A percentile compares a stretch with the other conserved stretches of the same genome.
Conservation (phyloP, 2,329 filamentous ascomycete species). For the Lachnellula willkommii region DNA sequence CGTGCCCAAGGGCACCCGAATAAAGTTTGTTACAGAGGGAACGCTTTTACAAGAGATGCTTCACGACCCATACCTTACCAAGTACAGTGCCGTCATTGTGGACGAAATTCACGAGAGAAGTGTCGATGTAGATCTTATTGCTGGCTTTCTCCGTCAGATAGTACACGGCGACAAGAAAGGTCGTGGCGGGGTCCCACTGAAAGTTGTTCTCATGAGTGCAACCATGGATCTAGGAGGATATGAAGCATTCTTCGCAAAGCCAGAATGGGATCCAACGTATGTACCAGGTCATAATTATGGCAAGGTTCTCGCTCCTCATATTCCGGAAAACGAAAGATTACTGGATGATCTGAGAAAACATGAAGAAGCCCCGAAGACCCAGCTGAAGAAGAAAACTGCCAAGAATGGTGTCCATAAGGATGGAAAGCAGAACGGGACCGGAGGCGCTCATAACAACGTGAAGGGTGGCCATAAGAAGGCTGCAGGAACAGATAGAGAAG, state of each 20-base stretch:
- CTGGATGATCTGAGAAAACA: background rate
- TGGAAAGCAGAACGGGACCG: background rate
- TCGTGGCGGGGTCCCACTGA: slow-evolving; percentile 69
- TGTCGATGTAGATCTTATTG: slow-evolving; percentile 84
- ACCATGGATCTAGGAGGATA: slow-evolving; percentile 84
- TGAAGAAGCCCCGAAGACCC: background rate
- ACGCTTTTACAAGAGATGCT: slow-evolving; percentile 94
- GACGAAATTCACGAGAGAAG: slow-evolving; percentile 97
- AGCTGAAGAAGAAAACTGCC: background rate
- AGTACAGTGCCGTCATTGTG: slow-evolving; percentile 86
- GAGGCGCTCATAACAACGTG: no score
- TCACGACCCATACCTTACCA: slow-evolving; percentile 71
- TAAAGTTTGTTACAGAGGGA: slow-evolving; percentile 95
- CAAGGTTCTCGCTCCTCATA: slow-evolving; percentile 20
- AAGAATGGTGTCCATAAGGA: slow-evolving; percentile 1
- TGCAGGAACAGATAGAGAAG: background rate
- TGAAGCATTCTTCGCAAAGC: slow-evolving; percentile 61
- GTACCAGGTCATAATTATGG: slow-evolving; percentile 26
- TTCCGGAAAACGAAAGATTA: slow-evolving; percentile 10
- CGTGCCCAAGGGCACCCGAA: slow-evolving; percentile 70
- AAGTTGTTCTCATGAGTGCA: slow-evolving; percentile 94
- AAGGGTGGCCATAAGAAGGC: background rate
- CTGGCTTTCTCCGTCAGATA: slow-evolving; percentile 82
- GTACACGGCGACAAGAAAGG: slow-evolving; percentile 57
- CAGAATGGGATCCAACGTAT: slow-evolving; percentile 24